A percentile compares a stretch with the other conserved stretches of the same genome.
Conservation (phyloP, 2,329 filamentous ascomycete species). For the Ascochyta lentis region DNA sequence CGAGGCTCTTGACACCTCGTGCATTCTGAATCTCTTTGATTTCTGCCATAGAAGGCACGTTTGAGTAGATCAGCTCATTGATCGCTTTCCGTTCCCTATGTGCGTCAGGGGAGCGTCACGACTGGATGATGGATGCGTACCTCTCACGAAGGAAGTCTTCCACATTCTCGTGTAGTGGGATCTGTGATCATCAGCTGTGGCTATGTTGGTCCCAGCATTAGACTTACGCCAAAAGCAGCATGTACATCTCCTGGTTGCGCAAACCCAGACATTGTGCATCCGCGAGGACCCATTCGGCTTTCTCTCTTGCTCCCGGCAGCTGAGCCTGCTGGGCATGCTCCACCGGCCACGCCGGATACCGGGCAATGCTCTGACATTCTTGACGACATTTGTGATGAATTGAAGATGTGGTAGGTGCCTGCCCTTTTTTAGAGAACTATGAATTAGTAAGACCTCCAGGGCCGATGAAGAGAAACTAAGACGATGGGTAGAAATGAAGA, state of each 20-base stretch:
- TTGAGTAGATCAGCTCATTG: conserved; percentile 36
- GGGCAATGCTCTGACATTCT: conserved; percentile 28
- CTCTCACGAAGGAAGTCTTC: conserved; percentile 34
- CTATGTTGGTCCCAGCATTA: background rate
- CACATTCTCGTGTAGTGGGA: conserved; percentile 25
- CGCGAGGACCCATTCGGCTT: conserved; percentile 28
- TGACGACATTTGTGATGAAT: conserved; percentile 22
- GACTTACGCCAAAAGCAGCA: conserved; percentile 29
- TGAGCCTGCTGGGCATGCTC: conserved; percentile 24
- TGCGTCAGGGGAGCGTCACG: background rate
- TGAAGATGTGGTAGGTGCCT: conserved; percentile 2
- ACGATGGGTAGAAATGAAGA: background rate
- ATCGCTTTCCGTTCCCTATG: conserved; percentile 35
- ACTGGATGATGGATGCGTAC: conserved; percentile 2
- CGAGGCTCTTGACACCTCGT: conserved; percentile 54
- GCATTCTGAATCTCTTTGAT: conserved; percentile 34
- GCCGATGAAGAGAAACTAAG: background rate
- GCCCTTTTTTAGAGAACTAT: background rate
- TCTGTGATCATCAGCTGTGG: conserved; percentile 18
- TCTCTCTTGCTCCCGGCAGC: conserved; percentile 19
- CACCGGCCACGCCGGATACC: conserved; percentile 24
- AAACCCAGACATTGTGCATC: conserved; percentile 36
- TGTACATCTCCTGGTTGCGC: conserved; percentile 33
- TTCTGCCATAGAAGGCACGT: conserved; percentile 33
- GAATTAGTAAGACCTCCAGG: conserved; percentile 7